Evolutionary conservation across 2,329 filamentous ascomycete genomes (phyloP), one percentile per base, ranked within the genome.

Genomic region (Massarina eburnea): DNA sequence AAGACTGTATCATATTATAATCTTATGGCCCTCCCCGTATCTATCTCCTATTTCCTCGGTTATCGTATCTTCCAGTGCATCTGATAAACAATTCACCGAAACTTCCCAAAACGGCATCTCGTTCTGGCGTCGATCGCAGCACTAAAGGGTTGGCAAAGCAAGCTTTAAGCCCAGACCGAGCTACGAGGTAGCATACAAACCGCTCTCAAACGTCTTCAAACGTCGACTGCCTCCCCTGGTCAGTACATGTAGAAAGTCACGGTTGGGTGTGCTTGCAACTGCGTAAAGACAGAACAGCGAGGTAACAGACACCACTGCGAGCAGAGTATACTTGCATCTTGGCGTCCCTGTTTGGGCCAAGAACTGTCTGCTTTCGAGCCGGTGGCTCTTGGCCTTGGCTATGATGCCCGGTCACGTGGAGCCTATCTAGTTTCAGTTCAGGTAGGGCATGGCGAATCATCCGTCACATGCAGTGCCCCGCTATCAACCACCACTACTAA

Each of bases 111-210:
- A 14, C 24, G 46, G 46, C 17, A 49, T 41, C 7, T 26, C 22
- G 14, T 32, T 15, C 14, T 21, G 15, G 8, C 46, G 49, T 68
- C 33, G 58, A 64, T 62, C 34, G 48, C 54, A 45, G 64, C 65
- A 62, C 65, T 68, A 68, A 62, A 64, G 64, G 59, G 52, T 68
- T 68, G 65, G 64, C 59, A 65, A 54, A 52, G 54, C 56, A 59
- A 63, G 54, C 54, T 55, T 47, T 54, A 51, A 51, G 51, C 55
- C 48, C 60, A 51, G 60, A 55, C 56, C 48, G 52, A 48, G 38
- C 45, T 43, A 43, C 39, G n/a, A 8, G 5, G 8, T 12, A 8
- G 18, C 20, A 26, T 10, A 21, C 24, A 26, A 7, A 26, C 12
- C 12, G 12, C 24, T 7, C 7, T 12, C 24, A 26, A n/a, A n/a